These are phyloP conservation scores for Candida sp. DNA, from an alignment of 1,139 yeast genomes.

Conservation along the genomic window DNA sequence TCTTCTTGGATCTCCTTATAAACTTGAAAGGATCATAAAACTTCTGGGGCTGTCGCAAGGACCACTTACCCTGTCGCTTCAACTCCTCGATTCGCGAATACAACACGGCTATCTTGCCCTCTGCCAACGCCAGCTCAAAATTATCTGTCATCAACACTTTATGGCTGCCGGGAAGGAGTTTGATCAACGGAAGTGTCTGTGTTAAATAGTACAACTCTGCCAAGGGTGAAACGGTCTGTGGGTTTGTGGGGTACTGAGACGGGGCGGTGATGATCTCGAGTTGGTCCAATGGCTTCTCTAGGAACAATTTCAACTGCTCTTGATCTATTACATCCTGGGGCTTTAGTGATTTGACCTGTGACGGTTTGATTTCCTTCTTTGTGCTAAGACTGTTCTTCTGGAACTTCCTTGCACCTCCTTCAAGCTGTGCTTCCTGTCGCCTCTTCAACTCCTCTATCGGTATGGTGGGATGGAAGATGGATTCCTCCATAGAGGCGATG, in stretches of 20 bases:
- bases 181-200: conserved; percentile 84
- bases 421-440: conserved; percentile 10
- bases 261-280: conserved; percentile 46
- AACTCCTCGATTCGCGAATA: conserved; percentile 93
- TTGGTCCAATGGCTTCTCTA: conserved; percentile 31
- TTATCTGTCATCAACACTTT: conserved; percentile 85
- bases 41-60: conserved; percentile 81
- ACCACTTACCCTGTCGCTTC: conserved; percentile 89
- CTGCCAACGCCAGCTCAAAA: conserved; percentile 83
- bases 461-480: conserved; percentile 14
- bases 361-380: conserved; percentile 7
- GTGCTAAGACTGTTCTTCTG: conserved; percentile 4
- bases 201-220: conserved; percentile 89
- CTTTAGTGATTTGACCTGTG: conserved; percentile 22
- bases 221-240: conserved; percentile 60
- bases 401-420: conserved; percentile 6
- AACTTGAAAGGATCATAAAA: conserved; percentile 69
- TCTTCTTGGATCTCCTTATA: conserved; percentile 28
- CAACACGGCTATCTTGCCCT: conserved; percentile 92
- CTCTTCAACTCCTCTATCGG: conserved; percentile 12
- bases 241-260: conserved; percentile 46
- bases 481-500: conserved; percentile 15
- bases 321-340: conserved; percentile 22
- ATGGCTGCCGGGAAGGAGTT: conserved; percentile 82
- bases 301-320: conserved; percentile 26